A percentile compares a stretch with the other conserved stretches of the same genome.
Conservation (phyloP, 2,329 filamentous ascomycete species). For the Colletotrichum sojae region DNA sequence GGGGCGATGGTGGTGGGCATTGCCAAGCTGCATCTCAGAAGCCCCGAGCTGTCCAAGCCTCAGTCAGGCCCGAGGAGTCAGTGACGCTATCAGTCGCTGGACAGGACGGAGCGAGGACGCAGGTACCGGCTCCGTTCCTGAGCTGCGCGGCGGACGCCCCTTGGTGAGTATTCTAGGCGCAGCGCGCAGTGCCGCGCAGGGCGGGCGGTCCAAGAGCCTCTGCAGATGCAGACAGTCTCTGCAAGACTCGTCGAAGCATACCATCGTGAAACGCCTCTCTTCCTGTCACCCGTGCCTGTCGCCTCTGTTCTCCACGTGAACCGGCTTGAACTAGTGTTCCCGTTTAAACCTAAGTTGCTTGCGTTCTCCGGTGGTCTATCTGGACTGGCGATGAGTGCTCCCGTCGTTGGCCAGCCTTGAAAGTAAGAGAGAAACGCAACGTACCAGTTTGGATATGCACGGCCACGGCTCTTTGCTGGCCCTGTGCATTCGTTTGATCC, state of each 20-base stretch:
- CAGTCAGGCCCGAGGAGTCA: conserved; percentile 27
- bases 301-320: conserved; percentile 36
- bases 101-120: conserved; percentile 3
- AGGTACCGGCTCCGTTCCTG: too few relatives aligned
- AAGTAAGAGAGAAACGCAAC: neutral
- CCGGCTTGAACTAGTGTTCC: conserved; percentile 29
- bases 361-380: conserved; percentile 27
- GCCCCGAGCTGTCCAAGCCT: conserved; percentile 40
- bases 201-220: conserved; percentile 33
- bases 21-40: conserved; percentile 38
- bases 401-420: too few relatives aligned
- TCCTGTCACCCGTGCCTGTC: conserved; percentile 30
- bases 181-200: conserved; percentile 18
- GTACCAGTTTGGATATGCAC: conserved; percentile 4
- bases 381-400: neutral
- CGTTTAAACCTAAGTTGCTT: conserved; percentile 30
- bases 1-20: conserved; percentile 35
- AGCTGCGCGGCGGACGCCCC: neutral
- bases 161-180: conserved; percentile 22
- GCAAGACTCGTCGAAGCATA: conserved; percentile 24
- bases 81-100: conserved; percentile 34
- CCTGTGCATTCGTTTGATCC: conserved; percentile 15
- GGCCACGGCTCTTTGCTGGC: conserved; percentile 1
- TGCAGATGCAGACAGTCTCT: conserved; percentile 16
- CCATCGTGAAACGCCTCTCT: conserved; percentile 37